Base-by-base conservation (phyloP, 306 rosid genomes). In the Oxytropis ochrocephala region DNA sequence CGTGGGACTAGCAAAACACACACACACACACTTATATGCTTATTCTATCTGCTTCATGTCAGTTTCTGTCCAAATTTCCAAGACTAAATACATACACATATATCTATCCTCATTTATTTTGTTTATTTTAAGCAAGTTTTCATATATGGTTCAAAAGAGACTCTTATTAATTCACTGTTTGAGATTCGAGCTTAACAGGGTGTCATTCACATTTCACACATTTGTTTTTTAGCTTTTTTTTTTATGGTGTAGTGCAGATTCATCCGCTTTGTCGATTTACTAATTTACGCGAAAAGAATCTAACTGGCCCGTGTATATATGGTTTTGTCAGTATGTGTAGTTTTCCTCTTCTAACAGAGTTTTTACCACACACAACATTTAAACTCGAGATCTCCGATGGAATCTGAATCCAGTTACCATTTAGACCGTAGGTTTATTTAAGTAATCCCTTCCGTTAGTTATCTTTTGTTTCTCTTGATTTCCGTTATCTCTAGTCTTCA, bases 151-250 rank as follows among this genome's bases (percentile, higher is more conserved):
- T 70, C 76, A 83, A 74, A 85, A 81, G 83, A 76, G 79, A 77
- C 80, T 77, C 81, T 81, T 85, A 49, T 64, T 66, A 72, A 61
- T 17, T 60, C 48, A 60, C 70, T 79, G 85, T 82, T 87, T 85
- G 91, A 87, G 94, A 90, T 90, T 82, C 84, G 95, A 85, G 95
- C 91, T 85, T 61, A 64, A 63, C 85, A 79, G 77, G 78, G 85
- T 78, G 83, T 79, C 87, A 64, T 69, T 76, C 70, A 44, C 70
- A 59, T 69, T 61, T 19, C 65, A 39, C 65, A 60, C 67, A 27
- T 3, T 51, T 8, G 5, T 51, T 60, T 79, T 54, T 76, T n/a
- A n/a, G n/a, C n/a, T n/a, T n/a, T n/a, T n/a, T n/a, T n/a, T n/a
- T n/a, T n/a, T n/a, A n/a, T n/a, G n/a, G n/a, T n/a, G n/a, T n/a